Evolutionary conservation across 805 yeast genomes (phyloP), one percentile per base, ranked within the genome.

Genomic region (Yarrowia deformans): DNA sequence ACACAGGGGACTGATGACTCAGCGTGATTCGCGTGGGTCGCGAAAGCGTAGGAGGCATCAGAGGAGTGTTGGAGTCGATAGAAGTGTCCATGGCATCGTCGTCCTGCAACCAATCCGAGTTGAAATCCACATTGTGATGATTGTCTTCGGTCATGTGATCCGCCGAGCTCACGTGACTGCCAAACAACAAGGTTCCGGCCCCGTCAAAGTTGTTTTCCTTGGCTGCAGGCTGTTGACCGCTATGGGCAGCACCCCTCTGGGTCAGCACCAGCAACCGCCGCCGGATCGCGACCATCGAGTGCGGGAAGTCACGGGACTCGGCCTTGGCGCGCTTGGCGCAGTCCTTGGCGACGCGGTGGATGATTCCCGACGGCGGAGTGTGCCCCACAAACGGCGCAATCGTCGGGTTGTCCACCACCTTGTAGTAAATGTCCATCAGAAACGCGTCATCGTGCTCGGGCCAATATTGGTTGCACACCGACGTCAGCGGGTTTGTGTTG

Each of bases 321-420:
- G 60, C 67, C 64, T 72, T 73, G 29, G 79, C 79, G 49, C 73
- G 72, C 70, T 80, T 79, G 39, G 85, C 77, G 35, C 89, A 83
- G 52, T 84, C 82, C 73, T 86, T 87, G 8, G 90, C 84, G 0
- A 88, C 88, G 67, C 82, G 81, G 50, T 87, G 86, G 23, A 88
- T 81, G 3, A 89, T 82, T 0, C 92, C 92, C 0, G 88, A 82
- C 0, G 93, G 92, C 8, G 92, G 93, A 73, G 84, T 84, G 50
- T 81, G 75, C 18, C 85, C 84, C 71, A 88, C 88, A 74, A 89
- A 89, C 0, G 93, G 93, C 0, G 93, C 88, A 8, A 83, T 80
- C 42, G 86, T 84, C 8, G 93, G 92, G 73, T 84, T 86, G 60
- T 81, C 81, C 16, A 84, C 82, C 69, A 84, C 80, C 9, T 78